A percentile compares a stretch with the other conserved stretches of the same genome.
These are phyloP conservation scores for Scytalidium lignicola DNA, from an alignment of 2,329 filamentous ascomycete species.

Conservation along the genomic window DNA sequence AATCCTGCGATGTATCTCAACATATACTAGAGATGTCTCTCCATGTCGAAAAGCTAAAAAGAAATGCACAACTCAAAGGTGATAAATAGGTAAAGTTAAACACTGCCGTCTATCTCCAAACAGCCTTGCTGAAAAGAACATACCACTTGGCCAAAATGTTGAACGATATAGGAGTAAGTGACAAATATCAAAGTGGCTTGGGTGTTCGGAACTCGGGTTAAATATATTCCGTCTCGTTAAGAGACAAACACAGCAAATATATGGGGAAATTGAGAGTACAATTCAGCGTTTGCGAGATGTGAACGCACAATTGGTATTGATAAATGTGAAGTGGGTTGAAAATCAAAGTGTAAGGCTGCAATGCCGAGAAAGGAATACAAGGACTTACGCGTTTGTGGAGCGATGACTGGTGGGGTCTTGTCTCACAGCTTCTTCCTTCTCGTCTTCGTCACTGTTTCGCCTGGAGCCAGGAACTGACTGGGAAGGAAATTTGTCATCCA, in stretches of 20 bases:
- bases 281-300: too few relatives aligned
- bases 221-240: too few relatives aligned
- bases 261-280: constrained; percentile 3
- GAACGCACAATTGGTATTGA: not conserved
- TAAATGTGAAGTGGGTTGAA: too few relatives aligned
- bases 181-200: too few relatives aligned
- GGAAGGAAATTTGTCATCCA: constrained; percentile 65
- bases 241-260: not conserved
- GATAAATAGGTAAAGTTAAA: too few relatives aligned
- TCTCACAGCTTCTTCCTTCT: constrained; percentile 71
- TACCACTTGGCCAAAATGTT: constrained; percentile 1
- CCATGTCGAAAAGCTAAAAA: too few relatives aligned
- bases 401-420: constrained; percentile 67
- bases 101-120: not conserved
- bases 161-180: too few relatives aligned
- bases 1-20: too few relatives aligned
- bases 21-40: too few relatives aligned
- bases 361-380: not conserved
- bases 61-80: too few relatives aligned
- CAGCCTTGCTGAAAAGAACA: not conserved
- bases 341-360: too few relatives aligned
- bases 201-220: too few relatives aligned
- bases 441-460: constrained; percentile 86
- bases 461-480: constrained; percentile 82
- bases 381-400: constrained; percentile 72